Conservation (phyloP, 2,329 filamentous ascomycete genomes). For the Arthrobotrys conoides region DNA sequence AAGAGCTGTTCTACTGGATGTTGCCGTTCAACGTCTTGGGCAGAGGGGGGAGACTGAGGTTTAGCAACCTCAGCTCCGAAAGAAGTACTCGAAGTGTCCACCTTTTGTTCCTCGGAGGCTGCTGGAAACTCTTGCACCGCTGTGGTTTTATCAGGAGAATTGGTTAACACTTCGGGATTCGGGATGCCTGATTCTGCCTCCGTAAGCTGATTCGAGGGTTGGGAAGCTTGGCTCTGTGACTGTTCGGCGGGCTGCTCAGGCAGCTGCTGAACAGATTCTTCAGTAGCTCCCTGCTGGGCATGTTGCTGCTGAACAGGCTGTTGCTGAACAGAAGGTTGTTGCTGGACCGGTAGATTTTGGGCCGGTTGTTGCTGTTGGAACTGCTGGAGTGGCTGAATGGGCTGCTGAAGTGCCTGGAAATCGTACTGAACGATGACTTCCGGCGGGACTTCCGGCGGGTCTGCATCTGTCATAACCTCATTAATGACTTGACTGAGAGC, state of each 20-base stretch:
- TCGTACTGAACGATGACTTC: constrained; percentile 16
- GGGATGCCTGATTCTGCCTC: not conserved
- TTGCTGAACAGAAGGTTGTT: not conserved
- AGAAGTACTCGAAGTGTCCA: not conserved
- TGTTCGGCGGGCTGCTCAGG: constrained; percentile 10
- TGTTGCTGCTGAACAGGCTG: not conserved
- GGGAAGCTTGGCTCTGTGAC: not conserved
- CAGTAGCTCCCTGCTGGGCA: not conserved
- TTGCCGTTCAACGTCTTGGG: constrained; percentile 10
- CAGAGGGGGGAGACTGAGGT: constrained; percentile 5
- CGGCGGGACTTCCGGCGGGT: constrained; percentile 24
- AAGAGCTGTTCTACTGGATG: not conserved
- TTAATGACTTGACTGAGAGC: constrained; percentile 44
- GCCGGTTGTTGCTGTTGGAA: not conserved
- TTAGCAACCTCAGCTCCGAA: constrained; percentile 5
- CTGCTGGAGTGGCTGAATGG: constrained; percentile 1
- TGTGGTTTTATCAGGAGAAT: constrained; percentile 3
- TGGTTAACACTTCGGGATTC: not conserved
- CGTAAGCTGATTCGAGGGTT: not conserved
- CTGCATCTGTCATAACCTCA: constrained; percentile 54
- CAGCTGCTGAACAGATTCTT: not conserved
- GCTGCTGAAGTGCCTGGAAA: constrained; percentile 25
- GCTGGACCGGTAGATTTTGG: not conserved
- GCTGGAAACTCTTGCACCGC: constrained; percentile 4
- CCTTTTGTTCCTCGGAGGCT: not conserved